Percentiles rank a stretch among this genome's conserved stretches.
phyloP scores from a whole-genome alignment of 306 rosid species.

The Gynostemma pentaphyllum region DNA sequence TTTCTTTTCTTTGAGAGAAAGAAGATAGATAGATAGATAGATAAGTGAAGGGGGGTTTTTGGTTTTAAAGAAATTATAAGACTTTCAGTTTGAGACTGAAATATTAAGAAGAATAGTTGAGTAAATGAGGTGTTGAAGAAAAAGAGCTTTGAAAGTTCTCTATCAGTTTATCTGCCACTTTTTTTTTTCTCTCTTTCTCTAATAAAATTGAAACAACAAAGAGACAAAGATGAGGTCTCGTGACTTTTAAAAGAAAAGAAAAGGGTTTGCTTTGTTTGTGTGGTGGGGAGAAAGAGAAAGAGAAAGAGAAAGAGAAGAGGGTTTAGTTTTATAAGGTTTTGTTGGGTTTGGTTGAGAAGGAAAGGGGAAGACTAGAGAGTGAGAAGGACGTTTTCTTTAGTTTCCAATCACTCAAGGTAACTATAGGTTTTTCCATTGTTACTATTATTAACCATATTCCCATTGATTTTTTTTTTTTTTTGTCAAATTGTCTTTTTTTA shows the following conservation, averaged over 20 bases:
- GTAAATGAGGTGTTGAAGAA: slow-evolving; percentile 60
- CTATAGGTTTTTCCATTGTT: not conserved
- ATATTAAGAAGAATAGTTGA: slow-evolving; percentile 60
- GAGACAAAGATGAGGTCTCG: slow-evolving; percentile 59
- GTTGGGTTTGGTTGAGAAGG: slow-evolving; percentile 39
- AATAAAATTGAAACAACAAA: slow-evolving; percentile 42
- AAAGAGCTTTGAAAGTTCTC: slow-evolving; percentile 98
- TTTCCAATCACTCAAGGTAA: slow-evolving; percentile 5
- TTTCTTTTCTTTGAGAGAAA: slow-evolving; percentile 17
- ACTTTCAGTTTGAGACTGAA: slow-evolving; percentile 88
- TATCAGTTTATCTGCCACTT: slow-evolving; percentile 95
- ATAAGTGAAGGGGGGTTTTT: not conserved
- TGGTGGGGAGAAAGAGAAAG: too few relatives aligned
- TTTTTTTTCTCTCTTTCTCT: slow-evolving; percentile 19
- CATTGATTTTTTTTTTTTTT: not conserved
- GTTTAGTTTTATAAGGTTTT: slow-evolving; percentile 16
- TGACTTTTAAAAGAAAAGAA: slow-evolving; percentile 52
- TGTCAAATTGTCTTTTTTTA: too few relatives aligned
- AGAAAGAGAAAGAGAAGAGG: too few relatives aligned
- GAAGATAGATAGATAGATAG: slow-evolving; percentile 16
- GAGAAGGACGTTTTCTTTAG: slow-evolving; percentile 19
- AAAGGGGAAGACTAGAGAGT: slow-evolving; percentile 7
- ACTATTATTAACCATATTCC: not conserved
- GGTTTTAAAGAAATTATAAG: slow-evolving; percentile 26
- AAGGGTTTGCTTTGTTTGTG: slow-evolving; percentile 4